phyloP scores from a whole-genome alignment of 176 grass and related monocot genomes.

The Ananas comosus region DNA sequence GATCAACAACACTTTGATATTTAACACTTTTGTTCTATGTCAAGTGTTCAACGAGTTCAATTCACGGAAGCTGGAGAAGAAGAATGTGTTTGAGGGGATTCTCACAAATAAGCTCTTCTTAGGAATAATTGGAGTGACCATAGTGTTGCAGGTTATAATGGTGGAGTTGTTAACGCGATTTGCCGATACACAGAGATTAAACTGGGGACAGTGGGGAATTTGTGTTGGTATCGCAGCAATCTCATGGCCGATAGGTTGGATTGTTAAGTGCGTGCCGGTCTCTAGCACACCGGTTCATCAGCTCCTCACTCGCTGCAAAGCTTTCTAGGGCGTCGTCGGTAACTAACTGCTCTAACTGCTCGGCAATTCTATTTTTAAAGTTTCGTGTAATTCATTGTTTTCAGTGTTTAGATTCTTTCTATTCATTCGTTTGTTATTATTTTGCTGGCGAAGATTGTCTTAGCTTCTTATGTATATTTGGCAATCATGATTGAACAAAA shows the following conservation, averaged over 20 bases:
- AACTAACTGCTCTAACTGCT: neutral
- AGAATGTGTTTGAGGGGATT: slow-evolving; percentile 70
- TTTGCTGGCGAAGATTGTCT: too few relatives aligned
- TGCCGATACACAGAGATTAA: slow-evolving; percentile 64
- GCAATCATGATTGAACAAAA: too few relatives aligned
- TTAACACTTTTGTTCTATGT: slow-evolving; percentile 83
- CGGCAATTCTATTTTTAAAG: neutral
- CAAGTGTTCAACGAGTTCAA: slow-evolving; percentile 99
- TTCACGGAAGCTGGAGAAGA: slow-evolving; percentile 53
- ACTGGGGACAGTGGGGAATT: slow-evolving; percentile 50
- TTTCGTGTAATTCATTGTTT: neutral
- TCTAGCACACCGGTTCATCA: slow-evolving; percentile 14
- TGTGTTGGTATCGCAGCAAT: slow-evolving; percentile 57
- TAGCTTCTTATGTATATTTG: too few relatives aligned
- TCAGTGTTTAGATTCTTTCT: neutral
- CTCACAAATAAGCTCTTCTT: slow-evolving; percentile 64
- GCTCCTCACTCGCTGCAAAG: slow-evolving; percentile 3
- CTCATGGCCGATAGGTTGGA: slow-evolving; percentile 73
- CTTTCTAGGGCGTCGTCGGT: neutral
- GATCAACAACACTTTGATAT: slow-evolving; percentile 68
- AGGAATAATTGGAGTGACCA: slow-evolving; percentile 43
- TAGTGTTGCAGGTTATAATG: slow-evolving; percentile 68
- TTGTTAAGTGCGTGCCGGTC: slow-evolving; percentile 65
- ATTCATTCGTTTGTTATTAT: too few relatives aligned
- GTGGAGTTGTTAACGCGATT: slow-evolving; percentile 77